phyloP scores from a whole-genome alignment of 441 rosid species.

The Macaranga tanarius region DNA sequence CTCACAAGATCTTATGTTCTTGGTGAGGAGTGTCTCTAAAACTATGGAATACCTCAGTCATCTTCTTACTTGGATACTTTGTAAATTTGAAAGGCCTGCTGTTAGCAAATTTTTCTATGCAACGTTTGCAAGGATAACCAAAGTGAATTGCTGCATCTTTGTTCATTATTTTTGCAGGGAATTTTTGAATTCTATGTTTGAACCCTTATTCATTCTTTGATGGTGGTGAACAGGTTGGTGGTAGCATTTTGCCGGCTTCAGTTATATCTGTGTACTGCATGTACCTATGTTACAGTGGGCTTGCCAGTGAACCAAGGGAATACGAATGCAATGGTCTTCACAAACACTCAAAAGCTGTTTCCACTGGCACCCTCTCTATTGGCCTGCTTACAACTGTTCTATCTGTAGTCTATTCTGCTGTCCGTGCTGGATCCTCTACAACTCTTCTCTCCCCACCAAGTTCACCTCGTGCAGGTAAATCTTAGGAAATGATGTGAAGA shows the following conservation, averaged over 20 bases:
- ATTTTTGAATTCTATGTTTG: not conserved
- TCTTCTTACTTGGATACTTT: not conserved
- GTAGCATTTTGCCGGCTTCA: slow-evolving; percentile 91
- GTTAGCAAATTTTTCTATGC: not conserved
- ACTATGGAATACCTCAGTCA: not conserved
- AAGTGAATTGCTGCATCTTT: not conserved
- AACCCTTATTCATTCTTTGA: not conserved
- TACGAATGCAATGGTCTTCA: slow-evolving; percentile 88
- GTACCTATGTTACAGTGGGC: slow-evolving; percentile 92
- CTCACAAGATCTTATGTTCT: not conserved
- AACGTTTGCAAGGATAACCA: not conserved
- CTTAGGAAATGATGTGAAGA: not conserved
- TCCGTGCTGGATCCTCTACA: slow-evolving; percentile 91
- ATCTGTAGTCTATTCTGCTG: slow-evolving; percentile 88
- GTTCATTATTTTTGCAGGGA: not conserved
- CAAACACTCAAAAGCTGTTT: slow-evolving; percentile 72
- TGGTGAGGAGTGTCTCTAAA: not conserved
- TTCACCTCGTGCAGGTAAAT: slow-evolving; percentile 84
- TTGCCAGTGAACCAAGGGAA: slow-evolving; percentile 88
- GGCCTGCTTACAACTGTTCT: slow-evolving; percentile 84
- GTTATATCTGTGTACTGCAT: slow-evolving; percentile 78
- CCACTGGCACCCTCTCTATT: slow-evolving; percentile 72
- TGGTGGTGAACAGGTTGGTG: slow-evolving; percentile 54
- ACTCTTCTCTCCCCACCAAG: slow-evolving; percentile 74
- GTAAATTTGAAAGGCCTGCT: not conserved